Conservation (phyloP, 208 protist genomes). For the Herpetomonas samuelpessoai region DNA sequence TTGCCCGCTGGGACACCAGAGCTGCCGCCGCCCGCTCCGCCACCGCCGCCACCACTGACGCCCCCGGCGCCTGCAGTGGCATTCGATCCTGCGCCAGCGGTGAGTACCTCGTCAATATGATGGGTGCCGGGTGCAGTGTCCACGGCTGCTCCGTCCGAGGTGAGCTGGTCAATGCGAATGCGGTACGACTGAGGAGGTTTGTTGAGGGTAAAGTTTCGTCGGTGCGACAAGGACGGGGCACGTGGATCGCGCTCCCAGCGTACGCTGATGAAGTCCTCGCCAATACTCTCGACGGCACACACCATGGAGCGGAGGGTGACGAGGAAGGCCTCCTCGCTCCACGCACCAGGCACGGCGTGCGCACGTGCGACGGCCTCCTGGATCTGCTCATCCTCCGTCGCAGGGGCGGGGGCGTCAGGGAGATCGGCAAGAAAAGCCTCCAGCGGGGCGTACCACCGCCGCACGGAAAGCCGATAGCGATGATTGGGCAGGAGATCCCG, state of each 20-base stretch:
- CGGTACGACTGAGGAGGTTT: slow-evolving; percentile 62
- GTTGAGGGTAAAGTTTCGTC: slow-evolving; percentile 29
- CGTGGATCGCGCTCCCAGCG: slow-evolving; percentile 75
- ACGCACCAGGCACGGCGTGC: slow-evolving; percentile 62
- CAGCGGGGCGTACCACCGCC: slow-evolving; percentile 83
- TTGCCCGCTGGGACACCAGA: neutral
- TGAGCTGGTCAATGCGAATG: slow-evolving; percentile 75
- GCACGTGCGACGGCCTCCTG: slow-evolving; percentile 37
- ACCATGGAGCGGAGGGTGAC: slow-evolving; percentile 84
- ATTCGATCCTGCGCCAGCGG: no score
- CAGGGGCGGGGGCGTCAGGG: neutral
- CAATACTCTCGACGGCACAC: slow-evolving; percentile 53
- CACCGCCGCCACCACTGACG: slow-evolving; percentile 3
- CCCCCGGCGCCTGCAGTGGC: no score
- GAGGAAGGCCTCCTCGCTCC: slow-evolving; percentile 68
- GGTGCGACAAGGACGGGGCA: slow-evolving; percentile 36
- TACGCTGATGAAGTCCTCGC: slow-evolving; percentile 81
- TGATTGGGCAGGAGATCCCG: slow-evolving; percentile 72
- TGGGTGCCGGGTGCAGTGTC: slow-evolving; percentile 28
- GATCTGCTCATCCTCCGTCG: slow-evolving; percentile 27
- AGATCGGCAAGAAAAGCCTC: slow-evolving; percentile 32
- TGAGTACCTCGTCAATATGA: slow-evolving; percentile 41
- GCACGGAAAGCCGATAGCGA: slow-evolving; percentile 76
- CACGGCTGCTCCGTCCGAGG: slow-evolving; percentile 35
- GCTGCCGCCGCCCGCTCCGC: neutral